phyloP scores from a whole-genome alignment of 441 rosid genomes.

The Melastoma candidum region DNA sequence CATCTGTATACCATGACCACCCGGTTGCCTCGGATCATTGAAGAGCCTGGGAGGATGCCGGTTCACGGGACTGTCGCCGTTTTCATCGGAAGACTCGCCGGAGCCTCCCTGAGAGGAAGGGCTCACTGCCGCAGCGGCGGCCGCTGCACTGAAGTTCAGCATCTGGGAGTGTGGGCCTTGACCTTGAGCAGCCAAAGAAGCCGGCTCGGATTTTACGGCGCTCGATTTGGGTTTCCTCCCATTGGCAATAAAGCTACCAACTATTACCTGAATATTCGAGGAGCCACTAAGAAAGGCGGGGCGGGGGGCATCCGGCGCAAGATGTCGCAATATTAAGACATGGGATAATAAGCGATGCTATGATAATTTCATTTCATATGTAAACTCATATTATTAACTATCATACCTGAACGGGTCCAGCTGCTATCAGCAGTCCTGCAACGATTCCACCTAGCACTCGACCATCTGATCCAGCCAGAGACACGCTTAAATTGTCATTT shows the following conservation, averaged over 20 bases:
- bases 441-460: constrained; percentile 85
- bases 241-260: constrained; percentile 76
- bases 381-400: constrained; percentile 1
- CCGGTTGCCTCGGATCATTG: constrained; percentile 36
- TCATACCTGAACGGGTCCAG: constrained; percentile 78
- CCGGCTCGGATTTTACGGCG: constrained; percentile 26
- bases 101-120: constrained; percentile 68
- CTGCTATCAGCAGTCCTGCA: constrained; percentile 75
- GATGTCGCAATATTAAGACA: not conserved
- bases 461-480: constrained; percentile 83
- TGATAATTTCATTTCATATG: not conserved
- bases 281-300: not conserved
- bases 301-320: not conserved
- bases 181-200: constrained; percentile 29
- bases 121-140: constrained; percentile 28
- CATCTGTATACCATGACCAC: constrained; percentile 56
- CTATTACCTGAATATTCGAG: constrained; percentile 39
- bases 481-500: constrained; percentile 55
- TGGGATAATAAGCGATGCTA: constrained; percentile 3
- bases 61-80: constrained; percentile 48
- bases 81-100: constrained; percentile 72
- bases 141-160: constrained; percentile 50
- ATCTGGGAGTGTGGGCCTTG: constrained; percentile 28
- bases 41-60: constrained; percentile 34
- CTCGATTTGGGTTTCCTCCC: constrained; percentile 48